Base-by-base conservation (phyloP, 176 grass and related monocot genomes). In the Poa annua region DNA sequence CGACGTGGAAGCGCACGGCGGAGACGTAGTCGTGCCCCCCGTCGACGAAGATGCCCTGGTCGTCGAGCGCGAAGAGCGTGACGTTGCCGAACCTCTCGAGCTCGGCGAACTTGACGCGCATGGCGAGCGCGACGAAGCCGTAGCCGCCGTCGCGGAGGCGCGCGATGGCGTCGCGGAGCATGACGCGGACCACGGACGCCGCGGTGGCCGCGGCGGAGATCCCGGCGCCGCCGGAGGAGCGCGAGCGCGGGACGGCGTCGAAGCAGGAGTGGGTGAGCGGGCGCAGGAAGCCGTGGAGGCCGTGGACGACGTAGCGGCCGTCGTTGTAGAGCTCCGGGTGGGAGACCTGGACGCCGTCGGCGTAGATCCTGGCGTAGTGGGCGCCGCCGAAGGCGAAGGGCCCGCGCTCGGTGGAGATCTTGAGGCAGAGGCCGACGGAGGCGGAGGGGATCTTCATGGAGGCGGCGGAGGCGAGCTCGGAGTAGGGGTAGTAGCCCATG, bases 271-370 rank as follows among this genome's bases (percentile, higher is more conserved):
- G 90, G 63, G 93, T 91, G 36, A 92, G 88, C 9, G 88, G 90
- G 36, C 86, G 76, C 19, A 96, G 50, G 83, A 92, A 87, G 25
- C 90, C 83, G 71, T 76, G 82, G 57, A 92, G 86, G 25, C 93
- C 93, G 75, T 92, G 93, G 24, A 96, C 91, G 34, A 92, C 80
- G 83, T 92, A 92, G 78, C 85, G 90, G 14, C 88, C 88, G 72
- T 96, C 91, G 86, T 92, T 88, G 90, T 92, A 96, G 54, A 92
- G 88, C 84, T 96, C 90, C 0, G 93, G 93, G 69, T 82, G 71
- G 9, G 93, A 84, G 52, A 96, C 76, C 80, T 88, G 73, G 39
- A 92, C 83, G 80, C 86, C 88, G 70, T 96, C 82, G 80, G 90
- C 77, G 70, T 80, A 90, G 53, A 96, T 74, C 51, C 83, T 96